Base-by-base conservation (phyloP, 345 rosid species). In the Microcos paniculata region DNA sequence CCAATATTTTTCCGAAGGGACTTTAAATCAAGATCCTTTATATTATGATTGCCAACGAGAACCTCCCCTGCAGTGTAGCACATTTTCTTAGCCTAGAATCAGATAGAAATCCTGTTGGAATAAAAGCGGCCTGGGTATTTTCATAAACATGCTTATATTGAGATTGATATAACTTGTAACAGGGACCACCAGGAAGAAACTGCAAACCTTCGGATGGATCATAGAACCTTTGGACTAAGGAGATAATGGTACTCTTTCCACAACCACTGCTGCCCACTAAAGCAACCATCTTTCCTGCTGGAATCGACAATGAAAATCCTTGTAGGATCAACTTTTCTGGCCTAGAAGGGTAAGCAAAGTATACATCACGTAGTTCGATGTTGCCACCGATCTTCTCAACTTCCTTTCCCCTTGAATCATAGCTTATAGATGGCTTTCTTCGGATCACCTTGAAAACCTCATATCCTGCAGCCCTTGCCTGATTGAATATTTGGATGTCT, bases 261-360 rank as follows among this genome's bases (percentile, higher is more conserved):
- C 90, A 90, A 0, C 94, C 91, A 33, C 94, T 90, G 31, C 84
- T 83, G 1, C 94, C 92, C 13, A 90, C 92, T 59, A 88, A 75
- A 7, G 91, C 91, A 33, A 87, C 80, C 43, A 67, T 87, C 73
- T 85, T 86, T 74, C 92, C 91, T 19, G 91, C 85, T 28, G 91
- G 89, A 76, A 90, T 86, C 33, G 87, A 83, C 73, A 88, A 38
- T 9, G 92, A 85, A 66, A 90, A 84, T 40, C 90, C 91, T 55
- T 72, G 79, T 8, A 90, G 91, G 76, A 87, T 83, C 51, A 62
- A 21, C 52, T 81, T 82, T 21, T 88, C 89, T 8, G 62, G 83
- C 56, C 91, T 75, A 7, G 91, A 85, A n/a, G 92, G 94, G 51
- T 90, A 90, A 4, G 90, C 84, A 68, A 88, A 90, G 62, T 76